Base-by-base conservation (phyloP, 2,329 filamentous ascomycete species). In the Bipolaris oryzae region DNA sequence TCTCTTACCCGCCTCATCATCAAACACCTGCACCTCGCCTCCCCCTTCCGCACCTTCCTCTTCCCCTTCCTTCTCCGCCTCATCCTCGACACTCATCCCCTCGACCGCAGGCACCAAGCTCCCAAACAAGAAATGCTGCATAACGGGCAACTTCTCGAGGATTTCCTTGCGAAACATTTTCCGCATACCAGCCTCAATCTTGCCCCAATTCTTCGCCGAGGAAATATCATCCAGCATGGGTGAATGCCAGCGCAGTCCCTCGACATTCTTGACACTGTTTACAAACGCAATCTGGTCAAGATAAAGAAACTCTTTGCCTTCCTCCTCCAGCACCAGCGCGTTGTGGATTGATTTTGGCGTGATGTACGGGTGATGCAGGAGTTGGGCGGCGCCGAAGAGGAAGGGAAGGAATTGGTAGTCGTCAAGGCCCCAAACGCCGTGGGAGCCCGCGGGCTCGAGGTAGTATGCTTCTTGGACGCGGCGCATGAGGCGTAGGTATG, bases 171-270 rank as follows among this genome's bases (percentile, higher is more conserved):
- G 84, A 72, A 98, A 98, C 96, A 99, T 99, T 65, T 92, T 90
- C 58, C 91, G 85, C 96, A 99, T 98, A 6, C 95, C 95, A 23
- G 84, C 89, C 75, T 98, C 93, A 47, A 99, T 90, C 81, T 99
- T 99, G 63, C 78, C 80, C 95, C 95, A 99, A 37, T 84, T 90
- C 74, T 91, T 93, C 15, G 94, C 90, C 1, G 91, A 88, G 3
- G 90, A 95, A 63, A 99, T 99, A 74, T 99, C 95, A 73, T 99
- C 95, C 16, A 99, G 85, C 96, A 99, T 98, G 3, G 96, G 95
- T 62, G 89, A 93, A 71, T 99, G 96, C 95, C 95, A 99, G 42
- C 95, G 85, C 58, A 99, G 80, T 1, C 93, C 94, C 71, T 96
- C 92, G 55, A 97, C 93, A 1, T 92, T 96, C 81, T 99, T 99